phyloP scores from a whole-genome alignment of 1,284 basidiomycete genomes.

The Schizophyllum amplum region DNA sequence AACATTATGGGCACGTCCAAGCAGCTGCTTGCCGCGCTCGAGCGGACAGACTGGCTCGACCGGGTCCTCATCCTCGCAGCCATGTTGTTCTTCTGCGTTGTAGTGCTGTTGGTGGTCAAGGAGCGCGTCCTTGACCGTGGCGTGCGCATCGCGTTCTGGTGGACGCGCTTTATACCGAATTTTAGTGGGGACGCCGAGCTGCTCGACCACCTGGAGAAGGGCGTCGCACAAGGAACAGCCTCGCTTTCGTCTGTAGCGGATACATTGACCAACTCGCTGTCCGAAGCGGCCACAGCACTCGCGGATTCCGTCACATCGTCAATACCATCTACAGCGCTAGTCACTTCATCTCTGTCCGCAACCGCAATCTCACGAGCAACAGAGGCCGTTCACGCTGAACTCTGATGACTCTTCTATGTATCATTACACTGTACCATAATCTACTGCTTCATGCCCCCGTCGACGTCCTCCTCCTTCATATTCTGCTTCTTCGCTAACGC shows the following conservation, averaged over 20 bases:
- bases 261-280: too few relatives aligned
- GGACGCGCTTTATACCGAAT: slow-evolving; percentile 64
- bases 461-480: not conserved
- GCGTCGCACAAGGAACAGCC: not conserved
- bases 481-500: slow-evolving; percentile 20
- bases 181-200: slow-evolving; percentile 25
- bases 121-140: slow-evolving; percentile 74
- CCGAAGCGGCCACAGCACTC: too few relatives aligned
- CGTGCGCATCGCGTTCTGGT: slow-evolving; percentile 67
- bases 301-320: too few relatives aligned
- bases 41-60: slow-evolving; percentile 89
- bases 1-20: slow-evolving; percentile 73
- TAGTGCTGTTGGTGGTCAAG: slow-evolving; percentile 80
- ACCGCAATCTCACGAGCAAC: too few relatives aligned
- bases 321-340: too few relatives aligned
- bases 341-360: too few relatives aligned
- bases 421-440: not conserved
- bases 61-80: slow-evolving; percentile 74
- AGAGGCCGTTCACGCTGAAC: too few relatives aligned
- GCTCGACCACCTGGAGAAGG: slow-evolving; percentile 19
- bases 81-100: slow-evolving; percentile 77
- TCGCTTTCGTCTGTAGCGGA: too few relatives aligned
- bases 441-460: not conserved
- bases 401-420: too few relatives aligned
- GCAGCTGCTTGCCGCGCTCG: slow-evolving; percentile 76